Conservation (phyloP, 2,329 filamentous ascomycete genomes). For the Kalaharituber pfeilii region DNA sequence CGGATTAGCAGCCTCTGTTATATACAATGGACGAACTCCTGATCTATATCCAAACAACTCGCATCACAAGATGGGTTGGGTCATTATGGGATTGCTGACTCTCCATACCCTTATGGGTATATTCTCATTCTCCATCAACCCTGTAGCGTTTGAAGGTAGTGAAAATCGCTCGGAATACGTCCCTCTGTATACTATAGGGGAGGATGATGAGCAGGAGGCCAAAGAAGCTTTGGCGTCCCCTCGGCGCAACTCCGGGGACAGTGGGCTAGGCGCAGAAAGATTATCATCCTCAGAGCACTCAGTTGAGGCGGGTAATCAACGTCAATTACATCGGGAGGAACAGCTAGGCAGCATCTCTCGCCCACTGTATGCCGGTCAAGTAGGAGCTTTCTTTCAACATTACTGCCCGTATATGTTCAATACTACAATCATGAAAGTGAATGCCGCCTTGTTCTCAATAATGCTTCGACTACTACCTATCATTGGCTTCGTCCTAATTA, state of each 20-base stretch:
- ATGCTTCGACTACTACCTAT: constrained; percentile 63
- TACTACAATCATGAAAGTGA: constrained; percentile 37
- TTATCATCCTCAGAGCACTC: neutral
- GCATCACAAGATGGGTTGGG: constrained; percentile 81
- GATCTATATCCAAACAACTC: constrained; percentile 74
- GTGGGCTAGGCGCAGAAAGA: constrained; percentile 30
- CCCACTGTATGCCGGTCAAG: constrained; percentile 10
- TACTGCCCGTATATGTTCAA: constrained; percentile 41
- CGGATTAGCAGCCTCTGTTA: constrained; percentile 45
- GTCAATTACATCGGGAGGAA: neutral
- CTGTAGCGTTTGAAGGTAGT: too few relatives aligned
- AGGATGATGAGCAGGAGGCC: neutral
- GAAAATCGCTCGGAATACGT: too few relatives aligned
- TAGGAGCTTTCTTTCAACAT: constrained; percentile 37
- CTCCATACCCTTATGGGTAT: constrained; percentile 54
- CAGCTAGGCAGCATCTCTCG: neutral
- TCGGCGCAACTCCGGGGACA: constrained; percentile 51
- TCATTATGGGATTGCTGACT: constrained; percentile 52
- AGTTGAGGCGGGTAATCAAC: neutral
- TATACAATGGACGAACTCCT: constrained; percentile 67
- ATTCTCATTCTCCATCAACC: too few relatives aligned
- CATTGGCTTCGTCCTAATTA: constrained; percentile 56
- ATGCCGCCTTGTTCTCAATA: constrained; percentile 45
- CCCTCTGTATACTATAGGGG: neutral
- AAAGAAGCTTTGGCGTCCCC: neutral